Base-by-base conservation (phyloP, 768 basidiomycete species). In the Trametes cubensis region DNA sequence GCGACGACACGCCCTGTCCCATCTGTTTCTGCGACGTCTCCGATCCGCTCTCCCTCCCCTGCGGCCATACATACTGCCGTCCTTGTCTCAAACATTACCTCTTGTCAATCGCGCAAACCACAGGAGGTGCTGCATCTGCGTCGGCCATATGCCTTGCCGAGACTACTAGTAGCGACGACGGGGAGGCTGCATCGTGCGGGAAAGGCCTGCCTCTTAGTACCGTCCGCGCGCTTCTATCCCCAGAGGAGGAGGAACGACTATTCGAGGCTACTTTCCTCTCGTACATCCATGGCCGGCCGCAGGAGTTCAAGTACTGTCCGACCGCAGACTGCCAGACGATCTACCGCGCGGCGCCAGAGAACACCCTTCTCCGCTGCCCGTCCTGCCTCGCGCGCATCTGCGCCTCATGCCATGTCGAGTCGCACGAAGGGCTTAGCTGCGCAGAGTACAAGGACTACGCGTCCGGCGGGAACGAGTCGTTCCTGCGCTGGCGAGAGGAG, bases 251-350 rank as follows among this genome's bases (percentile, higher is more conserved):
- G 65, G 73, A 74, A 15, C 63, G 66, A 1, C 72, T 86, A 21
- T 69, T 84, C 38, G 75, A 75, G 40, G 68, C 73, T 5, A 75
- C 79, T 2, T 82, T 85, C 65, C 61, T 78, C 8, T 64, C 76
- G 2, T 72, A 81, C 70, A 72, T 86, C 52, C 79, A 78, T 58
- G 65, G 71, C 13, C 74, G 70, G 30, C 69, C 76, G 0, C 67
- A 76, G 28, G 76, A 78, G n/a, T 79, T 79, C 64, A 79, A 79
- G 61, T 83, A 82, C 72, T 88, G 85, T 68, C 84, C 85, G 1
- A 78, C 81, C 2, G 73, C 80, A 3, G 73, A 79, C 53, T 88
- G 86, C 66, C 66, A 77, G 45, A 75, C 78, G 14, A 75, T 85
- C 18, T 83, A 84, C 68, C 73, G 79, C 34, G 40, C 67, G 20